phyloP scores from a whole-genome alignment of 2,329 filamentous ascomycete species.

The Botryosphaeria dothidea region DNA sequence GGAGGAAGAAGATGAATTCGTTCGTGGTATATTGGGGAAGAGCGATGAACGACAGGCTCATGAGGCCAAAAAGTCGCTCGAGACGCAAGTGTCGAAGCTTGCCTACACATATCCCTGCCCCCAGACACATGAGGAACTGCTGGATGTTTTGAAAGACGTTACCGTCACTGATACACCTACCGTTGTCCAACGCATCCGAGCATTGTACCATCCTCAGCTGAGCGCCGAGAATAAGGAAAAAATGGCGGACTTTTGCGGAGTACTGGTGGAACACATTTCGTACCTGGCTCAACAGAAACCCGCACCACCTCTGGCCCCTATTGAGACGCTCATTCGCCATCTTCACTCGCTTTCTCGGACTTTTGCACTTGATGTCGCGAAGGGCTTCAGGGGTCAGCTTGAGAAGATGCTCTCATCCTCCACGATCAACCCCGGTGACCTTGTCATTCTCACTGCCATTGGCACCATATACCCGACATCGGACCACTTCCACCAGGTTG shows the following conservation, averaged over 20 bases:
- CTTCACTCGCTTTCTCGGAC: conserved; percentile 89
- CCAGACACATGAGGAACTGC: conserved; percentile 71
- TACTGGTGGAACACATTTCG: conserved; percentile 67
- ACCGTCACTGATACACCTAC: conserved; percentile 68
- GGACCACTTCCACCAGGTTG: conserved; percentile 94
- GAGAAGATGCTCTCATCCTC: conserved; percentile 55
- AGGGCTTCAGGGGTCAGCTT: conserved; percentile 75
- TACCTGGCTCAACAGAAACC: conserved; percentile 56
- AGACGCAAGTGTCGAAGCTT: conserved; percentile 56
- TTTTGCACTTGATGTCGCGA: conserved; percentile 75
- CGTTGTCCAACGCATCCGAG: conserved; percentile 85
- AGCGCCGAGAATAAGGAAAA: conserved; percentile 82
- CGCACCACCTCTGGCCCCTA: conserved; percentile 62
- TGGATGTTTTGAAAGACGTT: conserved; percentile 64
- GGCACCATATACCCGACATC: conserved; percentile 88
- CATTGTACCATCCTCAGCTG: conserved; percentile 88
- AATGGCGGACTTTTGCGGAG: conserved; percentile 67
- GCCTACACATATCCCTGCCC: conserved; percentile 89
- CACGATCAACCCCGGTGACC: conserved; percentile 65
- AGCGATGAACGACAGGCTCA: conserved; percentile 52
- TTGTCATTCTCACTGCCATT: conserved; percentile 81
- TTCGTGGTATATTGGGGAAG: conserved; percentile 43
- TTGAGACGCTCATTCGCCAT: conserved; percentile 84
- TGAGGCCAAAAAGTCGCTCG: conserved; percentile 43
- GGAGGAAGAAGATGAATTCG: conserved; percentile 49